Percentiles rank a stretch among this genome's conserved stretches.
phyloP scores from a whole-genome alignment of 1,284 basidiomycete species.

The Austroboletus novae-zelandiae region DNA sequence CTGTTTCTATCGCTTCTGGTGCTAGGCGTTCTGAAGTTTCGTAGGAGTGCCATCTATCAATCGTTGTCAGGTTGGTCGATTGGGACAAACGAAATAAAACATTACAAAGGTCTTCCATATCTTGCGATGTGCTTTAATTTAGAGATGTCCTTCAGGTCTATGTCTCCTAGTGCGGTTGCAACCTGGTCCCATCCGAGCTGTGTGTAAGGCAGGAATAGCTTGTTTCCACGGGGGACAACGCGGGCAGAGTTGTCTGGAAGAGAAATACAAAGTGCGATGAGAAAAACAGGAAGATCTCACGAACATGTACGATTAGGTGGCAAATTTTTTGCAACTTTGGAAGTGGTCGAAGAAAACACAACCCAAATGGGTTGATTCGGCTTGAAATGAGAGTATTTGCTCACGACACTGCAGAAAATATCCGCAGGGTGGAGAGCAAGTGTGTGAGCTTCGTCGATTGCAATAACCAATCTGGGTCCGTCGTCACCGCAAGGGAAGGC shows the following conservation, averaged over 20 bases:
- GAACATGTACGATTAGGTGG: constrained; percentile 4
- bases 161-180: too few relatives aligned
- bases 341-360: constrained; percentile 13
- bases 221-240: too few relatives aligned
- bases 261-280: neutral
- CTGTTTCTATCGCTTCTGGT: neutral
- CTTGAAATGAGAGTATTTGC: neutral
- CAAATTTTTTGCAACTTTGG: constrained; percentile 10
- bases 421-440: constrained; percentile 1
- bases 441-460: too few relatives aligned
- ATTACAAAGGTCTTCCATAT: constrained; percentile 6
- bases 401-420: neutral
- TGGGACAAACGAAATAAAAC: neutral
- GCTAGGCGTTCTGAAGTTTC: neutral
- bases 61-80: neutral
- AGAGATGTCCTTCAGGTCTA: too few relatives aligned
- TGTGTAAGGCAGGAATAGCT: too few relatives aligned
- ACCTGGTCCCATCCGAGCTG: too few relatives aligned
- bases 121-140: too few relatives aligned
- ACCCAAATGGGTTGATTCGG: constrained; percentile 9
- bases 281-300: neutral
- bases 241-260: constrained; percentile 3
- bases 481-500: too few relatives aligned
- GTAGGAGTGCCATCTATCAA: constrained; percentile 2
- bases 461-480: too few relatives aligned